Conservation (phyloP, 2,329 filamentous ascomycete genomes). For the Aureobasidium sp. region DNA sequence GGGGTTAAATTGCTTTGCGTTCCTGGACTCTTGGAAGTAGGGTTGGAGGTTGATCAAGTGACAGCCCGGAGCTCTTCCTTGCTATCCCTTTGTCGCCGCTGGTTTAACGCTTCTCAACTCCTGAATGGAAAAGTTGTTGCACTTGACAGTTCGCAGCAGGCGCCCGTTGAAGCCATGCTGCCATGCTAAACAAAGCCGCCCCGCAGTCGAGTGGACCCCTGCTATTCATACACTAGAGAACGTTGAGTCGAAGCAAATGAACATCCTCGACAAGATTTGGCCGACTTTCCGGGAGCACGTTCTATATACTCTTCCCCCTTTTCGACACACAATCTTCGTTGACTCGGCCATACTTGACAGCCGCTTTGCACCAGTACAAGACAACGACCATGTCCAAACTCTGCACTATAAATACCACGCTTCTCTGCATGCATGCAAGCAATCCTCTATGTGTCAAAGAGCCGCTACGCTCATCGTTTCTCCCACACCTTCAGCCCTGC, state of each 20-base stretch:
- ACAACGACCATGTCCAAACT: neutral
- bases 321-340: neutral
- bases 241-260: neutral
- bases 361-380: neutral
- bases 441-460: neutral
- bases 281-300: neutral
- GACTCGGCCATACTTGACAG: neutral
- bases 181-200: conserved; percentile 1
- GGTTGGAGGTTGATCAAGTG: neutral
- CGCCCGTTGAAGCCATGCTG: neutral
- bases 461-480: conserved; percentile 14
- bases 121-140: conserved; percentile 6
- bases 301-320: neutral
- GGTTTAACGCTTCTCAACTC: neutral
- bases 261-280: neutral
- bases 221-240: neutral
- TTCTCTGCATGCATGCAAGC: neutral
- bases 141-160: conserved; percentile 6
- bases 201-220: conserved; percentile 2
- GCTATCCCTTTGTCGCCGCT: neutral
- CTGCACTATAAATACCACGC: neutral
- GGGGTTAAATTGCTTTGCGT: conserved; percentile 1
- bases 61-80: neutral
- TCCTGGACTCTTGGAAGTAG: neutral
- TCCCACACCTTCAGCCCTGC: conserved; percentile 41